Evolutionary conservation across 179 eudicot species (phyloP).

Genomic region (Nepenthes alata): DNA sequence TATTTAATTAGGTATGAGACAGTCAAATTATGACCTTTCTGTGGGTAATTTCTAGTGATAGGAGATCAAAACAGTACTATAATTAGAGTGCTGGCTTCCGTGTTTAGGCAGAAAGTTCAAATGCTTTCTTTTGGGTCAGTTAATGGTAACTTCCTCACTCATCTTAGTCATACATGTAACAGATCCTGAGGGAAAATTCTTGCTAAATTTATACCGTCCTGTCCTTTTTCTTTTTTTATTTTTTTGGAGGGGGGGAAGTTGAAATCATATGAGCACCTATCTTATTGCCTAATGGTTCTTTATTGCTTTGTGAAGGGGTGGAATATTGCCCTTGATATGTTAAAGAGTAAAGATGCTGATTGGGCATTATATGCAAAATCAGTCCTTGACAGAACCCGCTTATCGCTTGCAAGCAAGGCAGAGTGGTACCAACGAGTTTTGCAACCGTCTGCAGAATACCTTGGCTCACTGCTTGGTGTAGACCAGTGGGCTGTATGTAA

Average conservation of each 20-base stretch:
- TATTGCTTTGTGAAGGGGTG: constrained; percentile 53
- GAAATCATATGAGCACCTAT: background rate
- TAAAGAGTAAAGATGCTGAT: constrained; percentile 41
- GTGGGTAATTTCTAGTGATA: too few relatives aligned
- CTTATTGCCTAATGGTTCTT: background rate
- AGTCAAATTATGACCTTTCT: too few relatives aligned
- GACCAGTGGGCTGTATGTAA: constrained; percentile 90
- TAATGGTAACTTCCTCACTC: too few relatives aligned
- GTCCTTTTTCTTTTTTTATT: too few relatives aligned
- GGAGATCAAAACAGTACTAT: too few relatives aligned
- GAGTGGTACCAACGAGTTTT: constrained; percentile 69
- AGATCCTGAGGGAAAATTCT: too few relatives aligned
- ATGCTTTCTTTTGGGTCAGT: too few relatives aligned
- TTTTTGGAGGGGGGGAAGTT: background rate
- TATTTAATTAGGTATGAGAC: too few relatives aligned
- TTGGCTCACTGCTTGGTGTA: constrained; percentile 82
- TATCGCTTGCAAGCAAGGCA: constrained; percentile 84
- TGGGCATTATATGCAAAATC: constrained; percentile 98
- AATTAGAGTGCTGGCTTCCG: too few relatives aligned
- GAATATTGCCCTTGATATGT: constrained; percentile 60
- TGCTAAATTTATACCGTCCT: too few relatives aligned
- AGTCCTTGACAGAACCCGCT: constrained; percentile 88
- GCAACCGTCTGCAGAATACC: constrained; percentile 97
- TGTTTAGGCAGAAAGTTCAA: too few relatives aligned
- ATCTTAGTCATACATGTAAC: too few relatives aligned